Evolutionary conservation across 2,329 filamentous ascomycete genomes (phyloP).

Genomic region (Venturia aucupariae): DNA sequence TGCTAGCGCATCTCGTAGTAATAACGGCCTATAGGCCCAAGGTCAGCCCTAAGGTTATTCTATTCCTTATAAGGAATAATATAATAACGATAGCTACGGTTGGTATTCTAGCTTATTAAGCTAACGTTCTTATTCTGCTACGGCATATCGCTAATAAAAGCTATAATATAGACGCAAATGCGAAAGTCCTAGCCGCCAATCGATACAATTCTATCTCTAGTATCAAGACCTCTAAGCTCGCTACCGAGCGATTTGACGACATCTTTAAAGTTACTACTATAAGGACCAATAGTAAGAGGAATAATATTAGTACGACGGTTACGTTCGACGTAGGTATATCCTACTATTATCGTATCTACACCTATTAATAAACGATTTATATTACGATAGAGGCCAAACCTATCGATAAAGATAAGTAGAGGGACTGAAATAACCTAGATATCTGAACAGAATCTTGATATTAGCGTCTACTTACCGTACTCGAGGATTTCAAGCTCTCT

Average conservation of each 20-base stretch:
- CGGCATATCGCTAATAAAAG: not conserved
- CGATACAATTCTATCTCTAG: not conserved
- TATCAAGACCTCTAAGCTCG: not conserved
- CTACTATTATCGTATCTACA: not conserved
- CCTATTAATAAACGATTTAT: not conserved
- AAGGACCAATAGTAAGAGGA: not conserved
- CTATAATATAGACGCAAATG: not conserved
- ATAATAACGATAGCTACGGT: not conserved
- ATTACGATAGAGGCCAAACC: not conserved
- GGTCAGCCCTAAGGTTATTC: too few relatives aligned
- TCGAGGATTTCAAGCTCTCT: not conserved
- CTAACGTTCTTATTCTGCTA: not conserved
- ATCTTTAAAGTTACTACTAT: not conserved
- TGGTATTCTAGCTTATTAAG: not conserved
- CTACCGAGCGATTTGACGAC: not conserved
- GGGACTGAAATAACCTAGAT: not conserved
- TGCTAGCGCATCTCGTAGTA: too few relatives aligned
- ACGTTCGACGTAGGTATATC: not conserved
- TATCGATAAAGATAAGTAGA: not conserved
- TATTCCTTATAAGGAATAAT: not conserved
- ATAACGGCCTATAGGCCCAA: too few relatives aligned
- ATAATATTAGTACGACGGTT: not conserved
- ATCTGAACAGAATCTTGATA: not conserved
- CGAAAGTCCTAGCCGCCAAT: not conserved
- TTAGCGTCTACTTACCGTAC: not conserved